Evolutionary conservation across 225 moss, liverwort and hornwort species (phyloP).

Genomic region (Sphagnum tenellum): DNA sequence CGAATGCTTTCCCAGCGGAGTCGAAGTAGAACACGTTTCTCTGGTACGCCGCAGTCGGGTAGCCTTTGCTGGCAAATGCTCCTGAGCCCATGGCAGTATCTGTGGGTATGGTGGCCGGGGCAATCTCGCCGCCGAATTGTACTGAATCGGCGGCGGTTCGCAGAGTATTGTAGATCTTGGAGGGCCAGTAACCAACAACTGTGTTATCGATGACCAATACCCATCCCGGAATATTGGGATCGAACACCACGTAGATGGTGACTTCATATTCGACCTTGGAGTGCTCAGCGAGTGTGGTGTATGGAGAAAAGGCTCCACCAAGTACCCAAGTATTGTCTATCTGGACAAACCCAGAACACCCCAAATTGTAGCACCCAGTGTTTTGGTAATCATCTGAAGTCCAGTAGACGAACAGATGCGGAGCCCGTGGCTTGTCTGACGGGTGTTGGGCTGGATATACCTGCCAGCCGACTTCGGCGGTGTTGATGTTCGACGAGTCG

Average conservation of each 20-base stretch:
- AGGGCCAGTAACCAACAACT: conserved; percentile 10
- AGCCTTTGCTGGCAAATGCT: conserved; percentile 2
- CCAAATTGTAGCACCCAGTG: conserved; percentile 26
- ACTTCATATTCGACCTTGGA: conserved; percentile 1
- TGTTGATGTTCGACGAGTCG: neutral
- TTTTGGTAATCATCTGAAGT: conserved; percentile 10
- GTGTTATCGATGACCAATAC: conserved; percentile 3
- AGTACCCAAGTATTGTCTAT: conserved; percentile 17
- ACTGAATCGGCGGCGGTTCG: conserved; percentile 2
- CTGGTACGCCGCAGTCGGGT: conserved; percentile 6
- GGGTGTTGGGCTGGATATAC: neutral
- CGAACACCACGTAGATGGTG: conserved; percentile 2
- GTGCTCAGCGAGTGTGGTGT: conserved; percentile 1
- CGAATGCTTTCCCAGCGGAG: neutral
- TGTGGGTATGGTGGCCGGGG: neutral
- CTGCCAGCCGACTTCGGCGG: conserved; percentile 12
- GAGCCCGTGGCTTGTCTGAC: neutral
- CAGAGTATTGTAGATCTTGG: conserved; percentile 4
- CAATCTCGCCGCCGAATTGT: conserved; percentile 9
- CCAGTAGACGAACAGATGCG: conserved; percentile 16
- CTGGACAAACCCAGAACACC: conserved; percentile 29
- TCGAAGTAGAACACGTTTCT: conserved; percentile 3
- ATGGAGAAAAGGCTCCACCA: conserved; percentile 14
- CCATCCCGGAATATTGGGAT: conserved; percentile 3
- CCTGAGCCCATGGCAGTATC: conserved; percentile 9